Base-by-base conservation (phyloP, 1,284 basidiomycete genomes). In the Cutaneotrichosporon dermatis region DNA sequence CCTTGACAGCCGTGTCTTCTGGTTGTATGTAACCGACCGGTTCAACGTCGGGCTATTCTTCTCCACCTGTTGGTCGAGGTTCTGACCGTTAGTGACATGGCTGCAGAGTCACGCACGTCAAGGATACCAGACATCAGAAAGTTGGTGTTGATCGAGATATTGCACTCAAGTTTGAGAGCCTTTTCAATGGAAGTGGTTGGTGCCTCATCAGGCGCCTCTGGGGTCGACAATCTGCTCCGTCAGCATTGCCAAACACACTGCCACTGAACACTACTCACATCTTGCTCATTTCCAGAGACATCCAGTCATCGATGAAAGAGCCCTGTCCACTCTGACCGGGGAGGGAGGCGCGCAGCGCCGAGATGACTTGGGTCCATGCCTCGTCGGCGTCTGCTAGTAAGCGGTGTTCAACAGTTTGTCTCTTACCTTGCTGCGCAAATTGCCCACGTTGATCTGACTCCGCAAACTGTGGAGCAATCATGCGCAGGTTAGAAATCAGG, bases 101-200 rank as follows among this genome's bases (percentile, higher is more conserved):
- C 9, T 11, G 1, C 10, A 2, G 7, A 6, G 7, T 6, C 25
- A 81, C 86, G 64, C 63, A 90, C 92, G 65, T 89, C 90, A 78
- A 84, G 81, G 66, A 99, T 91, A 2, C 95, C 95, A 13, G 84
- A 83, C 49, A 88, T 81, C 86, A 99, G 88, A 73, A 88, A 96
- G 77, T 96, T 97, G 13, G 94, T 97, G 16, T 82, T 82, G 54
- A 81, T 81, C 6, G 84, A 85, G 71, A 99, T 99, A 77, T 96
- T 96, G 76, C 95, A 98, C 67, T 92, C 89, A 36, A 99, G 80
- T 76, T 98, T 95, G 53, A 91, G 82, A 37, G 92, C 88, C 36
- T 83, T 85, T 69, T 98, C 94, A 6, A 76, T 81, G 0, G 83
- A 79, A 1, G 85, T 75, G 2, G 87, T 84, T 1, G 87, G 73